Percentiles rank a stretch among this genome's conserved stretches.
Conservation (phyloP, 2,329 filamentous ascomycete genomes). For the Arachnopeziza araneosa region DNA sequence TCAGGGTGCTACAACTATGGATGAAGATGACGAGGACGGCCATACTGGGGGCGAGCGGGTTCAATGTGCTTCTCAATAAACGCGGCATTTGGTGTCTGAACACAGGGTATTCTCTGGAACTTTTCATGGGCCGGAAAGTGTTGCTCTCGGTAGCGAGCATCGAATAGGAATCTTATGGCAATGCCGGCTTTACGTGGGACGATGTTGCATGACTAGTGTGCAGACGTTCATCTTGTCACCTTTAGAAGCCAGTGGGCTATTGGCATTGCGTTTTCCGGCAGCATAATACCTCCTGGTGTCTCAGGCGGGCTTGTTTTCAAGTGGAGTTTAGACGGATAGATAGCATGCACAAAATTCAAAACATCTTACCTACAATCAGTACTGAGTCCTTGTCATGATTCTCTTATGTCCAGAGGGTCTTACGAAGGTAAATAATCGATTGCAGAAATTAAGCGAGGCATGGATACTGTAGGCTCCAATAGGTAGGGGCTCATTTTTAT, state of each 20-base stretch:
- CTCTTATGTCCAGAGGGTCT: too few species aligned
- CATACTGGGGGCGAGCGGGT: conserved; percentile 72
- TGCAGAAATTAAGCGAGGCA: too few species aligned
- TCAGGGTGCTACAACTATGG: conserved; percentile 59
- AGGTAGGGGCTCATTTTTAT: neutral
- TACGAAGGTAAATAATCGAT: too few species aligned
- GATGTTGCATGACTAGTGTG: conserved; percentile 5
- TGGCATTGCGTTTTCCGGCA: conserved; percentile 1
- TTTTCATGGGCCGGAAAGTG: conserved; percentile 14
- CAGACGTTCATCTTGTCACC: conserved; percentile 4
- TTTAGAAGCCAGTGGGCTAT: neutral
- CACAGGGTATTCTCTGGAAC: conserved; percentile 9
- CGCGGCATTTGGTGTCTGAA: neutral
- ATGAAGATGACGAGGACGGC: conserved; percentile 74
- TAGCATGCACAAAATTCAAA: conserved; percentile 16
- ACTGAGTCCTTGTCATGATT: too few species aligned
- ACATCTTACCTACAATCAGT: neutral
- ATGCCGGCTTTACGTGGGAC: conserved; percentile 13
- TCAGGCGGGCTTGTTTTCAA: conserved; percentile 1
- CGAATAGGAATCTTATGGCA: conserved; percentile 8
- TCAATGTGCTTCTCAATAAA: conserved; percentile 81
- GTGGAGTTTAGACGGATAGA: conserved; percentile 24
- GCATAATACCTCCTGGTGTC: neutral
- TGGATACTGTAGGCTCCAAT: too few species aligned
- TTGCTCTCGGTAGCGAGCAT: conserved; percentile 8